Base-by-base conservation (phyloP, 352 stramenopile genomes). In the Globisporangium apiculatum region DNA sequence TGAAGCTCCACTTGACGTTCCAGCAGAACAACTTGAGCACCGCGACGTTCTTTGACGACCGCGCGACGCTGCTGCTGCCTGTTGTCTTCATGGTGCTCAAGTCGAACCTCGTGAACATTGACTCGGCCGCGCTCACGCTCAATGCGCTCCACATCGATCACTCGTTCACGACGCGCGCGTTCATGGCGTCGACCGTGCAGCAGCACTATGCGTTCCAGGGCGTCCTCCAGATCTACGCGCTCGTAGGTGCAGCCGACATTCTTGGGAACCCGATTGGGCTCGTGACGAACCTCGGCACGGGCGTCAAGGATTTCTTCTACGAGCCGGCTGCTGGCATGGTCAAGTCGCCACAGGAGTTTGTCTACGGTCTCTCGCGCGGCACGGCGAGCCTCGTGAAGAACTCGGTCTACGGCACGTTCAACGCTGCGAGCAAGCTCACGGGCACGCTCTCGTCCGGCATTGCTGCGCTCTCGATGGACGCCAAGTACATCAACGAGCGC, bases 391-490 rank as follows among this genome's bases (percentile, higher is more conserved):
- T 97, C 7, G 82, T 96, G 7, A 94, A 89, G 50, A 92, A 97
- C 66, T 96, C 91, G 15, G 71, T 96, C 1, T 89, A 96, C 43
- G 90, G 92, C 49, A 94, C 89, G 38, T 97, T 97, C 61, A 97
- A 97, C 61, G 89, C 89, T 12, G 90, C 92, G 4, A 97, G 90
- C 55, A 97, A 97, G 61, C 86, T 98, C 56, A 98, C 91, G 0
- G 87, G 90, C 10, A 94, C 91, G 18, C 64, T 98, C n/a, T 96
- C 90, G 0, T 89, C 92, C 14, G 90, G 88, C 0, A 82, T 98
- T 18, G 90, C 91, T 5, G 84, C 86, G 14, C 68, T 97, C 11
- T 97, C 89, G 6, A 78, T 97, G 58, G 90, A 97, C 60, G 78
- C 72, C 42, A 69, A 91, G 65, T 98, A 98, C 70, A 77, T 96